Conservation (phyloP, 139 green algal genomes). For the Coelastrella sp. region DNA sequence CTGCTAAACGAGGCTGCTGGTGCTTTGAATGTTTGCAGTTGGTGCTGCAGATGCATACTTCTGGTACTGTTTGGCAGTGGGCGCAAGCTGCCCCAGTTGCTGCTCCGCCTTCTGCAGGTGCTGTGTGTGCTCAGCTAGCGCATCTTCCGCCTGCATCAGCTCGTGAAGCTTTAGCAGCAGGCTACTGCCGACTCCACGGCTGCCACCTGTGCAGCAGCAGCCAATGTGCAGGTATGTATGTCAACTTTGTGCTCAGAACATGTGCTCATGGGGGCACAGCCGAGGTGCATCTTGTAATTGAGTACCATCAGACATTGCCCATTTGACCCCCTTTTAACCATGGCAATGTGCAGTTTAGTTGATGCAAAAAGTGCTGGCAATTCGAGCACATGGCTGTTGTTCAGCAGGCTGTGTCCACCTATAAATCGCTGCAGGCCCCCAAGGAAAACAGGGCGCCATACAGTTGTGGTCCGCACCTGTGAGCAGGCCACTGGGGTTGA, state of each 20-base stretch:
- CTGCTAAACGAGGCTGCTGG: not conserved
- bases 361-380: too few species aligned
- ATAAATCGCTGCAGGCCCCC: too few species aligned
- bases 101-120: slow-evolving; percentile 52
- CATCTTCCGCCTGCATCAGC: slow-evolving; percentile 70
- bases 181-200: slow-evolving; percentile 61
- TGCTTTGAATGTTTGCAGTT: not conserved
- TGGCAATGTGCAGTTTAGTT: too few species aligned
- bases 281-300: not conserved
- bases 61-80: slow-evolving; percentile 61
- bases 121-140: slow-evolving; percentile 58
- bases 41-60: slow-evolving; percentile 54
- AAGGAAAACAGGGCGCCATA: not conserved
- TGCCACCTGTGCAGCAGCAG: slow-evolving; percentile 55
- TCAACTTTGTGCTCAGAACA: not conserved
- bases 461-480: slow-evolving; percentile 33
- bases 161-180: slow-evolving; percentile 79
- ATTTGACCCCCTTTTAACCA: too few species aligned
- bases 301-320: not conserved
- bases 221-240: not conserved
- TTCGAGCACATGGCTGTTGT: too few species aligned
- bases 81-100: slow-evolving; percentile 53
- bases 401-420: too few species aligned
- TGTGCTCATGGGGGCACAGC: not conserved
- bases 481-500: slow-evolving; percentile 84